Evolutionary conservation across 2,329 filamentous ascomycete genomes (phyloP), one percentile per base, ranked within the genome.

Genomic region (Podosphaera xanthii): DNA sequence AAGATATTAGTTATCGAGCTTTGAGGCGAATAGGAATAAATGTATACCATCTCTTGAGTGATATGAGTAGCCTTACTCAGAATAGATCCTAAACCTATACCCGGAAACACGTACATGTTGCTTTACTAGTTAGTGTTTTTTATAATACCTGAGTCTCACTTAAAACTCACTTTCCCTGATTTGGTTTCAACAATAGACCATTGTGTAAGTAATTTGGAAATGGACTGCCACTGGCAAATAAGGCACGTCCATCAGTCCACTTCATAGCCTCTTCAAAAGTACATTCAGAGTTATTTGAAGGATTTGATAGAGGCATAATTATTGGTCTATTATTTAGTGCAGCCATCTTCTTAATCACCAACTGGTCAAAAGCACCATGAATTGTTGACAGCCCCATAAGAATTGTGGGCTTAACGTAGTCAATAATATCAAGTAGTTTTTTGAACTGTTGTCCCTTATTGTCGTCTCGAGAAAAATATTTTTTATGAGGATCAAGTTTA

Each of bases 21-120:
- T 53, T 8, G 30, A 53, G 14, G 33, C 2, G 10, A 7, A 44
- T 31, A n/a, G 31, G 53, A 44, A 33, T 30, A 36, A 40, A n/a
- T 14, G 50, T 36, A 34, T 62, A 67, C 64, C 66, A 68, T 68
- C 59, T 66, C 63, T 62, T 67, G 63, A 35, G 57, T 65, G 33
- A 94, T 73, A 2, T 80, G 75, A 12, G 73, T 74, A 2, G 84
- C 76, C 38, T 86, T 81, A 54, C 77, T 82, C 1, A 94, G 77
- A 1, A 95, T 79, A 2, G 79, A 79, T 9, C 86, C 88, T 1
- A 94, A 81, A 0, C 87, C 88, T 61, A 94, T 90, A 0, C 87
- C 87, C 0, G 88, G 88, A 69, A 94, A 94, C 9, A 84, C 83
- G 50, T 87, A 86, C 5, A 84, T 86, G 71, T 94, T 94, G 73